A percentile compares a stretch with the other conserved stretches of the same genome.
phyloP scores from a whole-genome alignment of 2,329 filamentous ascomycete species.

The Xylaria sp. region DNA sequence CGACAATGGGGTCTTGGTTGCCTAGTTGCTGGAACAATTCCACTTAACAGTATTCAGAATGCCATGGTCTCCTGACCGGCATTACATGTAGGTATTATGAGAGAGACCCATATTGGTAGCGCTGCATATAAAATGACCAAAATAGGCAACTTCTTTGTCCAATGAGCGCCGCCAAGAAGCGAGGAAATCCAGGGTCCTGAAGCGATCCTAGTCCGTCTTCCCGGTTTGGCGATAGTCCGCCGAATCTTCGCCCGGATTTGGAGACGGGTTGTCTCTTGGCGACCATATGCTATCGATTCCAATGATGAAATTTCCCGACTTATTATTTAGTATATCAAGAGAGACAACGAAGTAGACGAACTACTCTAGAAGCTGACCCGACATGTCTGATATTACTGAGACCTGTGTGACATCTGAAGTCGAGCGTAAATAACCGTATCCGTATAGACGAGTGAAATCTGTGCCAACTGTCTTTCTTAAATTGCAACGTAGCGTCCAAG shows the following conservation, averaged over 20 bases:
- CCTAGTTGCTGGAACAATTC: neutral
- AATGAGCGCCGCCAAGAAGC: constrained; percentile 29
- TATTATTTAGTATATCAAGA: neutral
- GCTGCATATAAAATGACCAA: constrained; percentile 19
- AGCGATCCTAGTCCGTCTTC: constrained; percentile 18
- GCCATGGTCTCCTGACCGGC: constrained; percentile 20
- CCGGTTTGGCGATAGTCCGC: constrained; percentile 9
- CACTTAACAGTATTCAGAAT: neutral
- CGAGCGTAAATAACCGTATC: neutral
- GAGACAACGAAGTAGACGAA: neutral
- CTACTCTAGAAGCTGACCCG: neutral
- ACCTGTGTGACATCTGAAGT: neutral
- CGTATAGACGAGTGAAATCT: neutral
- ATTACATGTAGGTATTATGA: constrained; percentile 12
- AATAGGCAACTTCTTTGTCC: constrained; percentile 31
- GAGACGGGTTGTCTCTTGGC: constrained; percentile 24
- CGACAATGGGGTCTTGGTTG: neutral
- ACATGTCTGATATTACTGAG: neutral
- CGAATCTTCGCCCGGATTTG: constrained; percentile 18
- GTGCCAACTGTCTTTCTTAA: neutral
- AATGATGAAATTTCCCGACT: constrained; percentile 1
- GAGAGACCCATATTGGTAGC: constrained; percentile 7
- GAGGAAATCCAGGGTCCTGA: constrained; percentile 30
- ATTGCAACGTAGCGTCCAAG: constrained; percentile 11
- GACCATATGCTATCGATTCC: neutral